Conservation (phyloP, 2,329 filamentous ascomycete species). For the Trichoderma sp. region DNA sequence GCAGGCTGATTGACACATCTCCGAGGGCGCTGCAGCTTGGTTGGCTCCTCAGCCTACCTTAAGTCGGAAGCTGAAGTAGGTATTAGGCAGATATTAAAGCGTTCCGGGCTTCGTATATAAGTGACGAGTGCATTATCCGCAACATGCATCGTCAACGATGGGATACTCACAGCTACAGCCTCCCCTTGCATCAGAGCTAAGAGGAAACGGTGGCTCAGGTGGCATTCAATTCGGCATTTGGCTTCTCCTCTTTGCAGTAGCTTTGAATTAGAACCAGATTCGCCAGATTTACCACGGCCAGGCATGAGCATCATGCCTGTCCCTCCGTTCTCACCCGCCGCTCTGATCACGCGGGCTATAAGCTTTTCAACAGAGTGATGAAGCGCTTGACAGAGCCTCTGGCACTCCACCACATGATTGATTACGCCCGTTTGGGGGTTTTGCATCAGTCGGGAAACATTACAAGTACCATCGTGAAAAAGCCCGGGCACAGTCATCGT, state of each 20-base stretch:
- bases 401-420: conserved; percentile 4
- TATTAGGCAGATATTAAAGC: background rate
- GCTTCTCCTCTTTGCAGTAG: background rate
- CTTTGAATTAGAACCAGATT: background rate
- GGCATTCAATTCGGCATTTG: background rate
- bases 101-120: conserved; percentile 1
- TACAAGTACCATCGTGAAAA: conserved; percentile 2
- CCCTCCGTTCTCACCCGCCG: conserved; percentile 3
- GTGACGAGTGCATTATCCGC: background rate
- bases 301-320: background rate
- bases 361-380: background rate
- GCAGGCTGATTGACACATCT: conserved; percentile 18
- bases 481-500: background rate
- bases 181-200: background rate
- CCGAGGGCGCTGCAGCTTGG: conserved; percentile 14
- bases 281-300: background rate
- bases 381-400: conserved; percentile 5
- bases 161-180: background rate
- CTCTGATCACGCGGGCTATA: conserved; percentile 21
- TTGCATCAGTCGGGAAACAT: background rate
- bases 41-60: background rate
- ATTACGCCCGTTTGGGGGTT: background rate
- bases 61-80: background rate
- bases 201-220: background rate
- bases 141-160: background rate